Conservation (phyloP, 1,284 basidiomycete species). For the Sanghuangporus baumii region DNA sequence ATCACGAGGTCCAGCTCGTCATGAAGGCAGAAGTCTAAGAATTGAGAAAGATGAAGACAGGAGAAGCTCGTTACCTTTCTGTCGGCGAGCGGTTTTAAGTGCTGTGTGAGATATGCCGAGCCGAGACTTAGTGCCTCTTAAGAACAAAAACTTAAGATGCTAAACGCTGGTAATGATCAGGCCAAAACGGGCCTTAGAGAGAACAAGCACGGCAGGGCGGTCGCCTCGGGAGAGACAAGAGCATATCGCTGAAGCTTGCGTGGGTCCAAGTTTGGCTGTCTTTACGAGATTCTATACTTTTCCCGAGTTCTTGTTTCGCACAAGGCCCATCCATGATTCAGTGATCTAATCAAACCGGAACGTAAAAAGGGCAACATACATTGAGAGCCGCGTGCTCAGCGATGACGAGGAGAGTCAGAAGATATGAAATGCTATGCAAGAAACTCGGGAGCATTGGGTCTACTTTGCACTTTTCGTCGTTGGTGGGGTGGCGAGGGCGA, state of each 20-base stretch:
- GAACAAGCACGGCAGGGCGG: conserved; percentile 5
- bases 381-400: too few species aligned
- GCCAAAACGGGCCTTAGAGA: not conserved
- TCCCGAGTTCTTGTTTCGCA: not conserved
- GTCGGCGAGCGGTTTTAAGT: not conserved
- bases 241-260: not conserved
- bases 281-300: not conserved
- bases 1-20: not conserved
- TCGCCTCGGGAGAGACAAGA: not conserved
- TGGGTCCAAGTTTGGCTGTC: not conserved
- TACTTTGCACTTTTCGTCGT: too few species aligned
- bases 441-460: too few species aligned
- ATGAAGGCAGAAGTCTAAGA: not conserved
- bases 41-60: not conserved
- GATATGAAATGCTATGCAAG: too few species aligned
- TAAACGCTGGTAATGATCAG: not conserved
- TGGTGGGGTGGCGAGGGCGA: too few species aligned
- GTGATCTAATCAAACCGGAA: too few species aligned
- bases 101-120: not conserved
- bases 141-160: not conserved
- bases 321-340: too few species aligned
- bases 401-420: too few species aligned
- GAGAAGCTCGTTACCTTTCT: not conserved
- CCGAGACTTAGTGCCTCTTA: not conserved
- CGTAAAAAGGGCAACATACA: too few species aligned